These are phyloP conservation scores for Microascus cirrosus DNA, from an alignment of 2,329 filamentous ascomycete species.

Conservation along the genomic window DNA sequence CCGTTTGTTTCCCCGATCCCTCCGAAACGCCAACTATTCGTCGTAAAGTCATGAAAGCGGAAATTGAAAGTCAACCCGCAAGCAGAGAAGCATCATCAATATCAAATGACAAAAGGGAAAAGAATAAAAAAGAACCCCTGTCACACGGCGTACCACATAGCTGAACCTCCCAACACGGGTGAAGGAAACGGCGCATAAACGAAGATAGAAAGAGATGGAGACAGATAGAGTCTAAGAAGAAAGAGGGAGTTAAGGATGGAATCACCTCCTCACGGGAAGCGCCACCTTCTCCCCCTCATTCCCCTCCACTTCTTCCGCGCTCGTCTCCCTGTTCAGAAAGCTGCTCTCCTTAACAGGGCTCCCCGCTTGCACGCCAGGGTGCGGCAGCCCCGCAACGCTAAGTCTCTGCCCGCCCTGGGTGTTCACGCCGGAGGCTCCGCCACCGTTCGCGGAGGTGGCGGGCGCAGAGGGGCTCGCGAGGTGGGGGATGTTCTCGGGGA, in stretches of 20 bases:
- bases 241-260: not conserved
- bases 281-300: conserved; percentile 18
- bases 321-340: conserved; percentile 75
- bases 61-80: not conserved
- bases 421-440: conserved; percentile 13
- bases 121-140: conserved; percentile 3
- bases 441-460: conserved; percentile 15
- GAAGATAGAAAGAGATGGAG: not conserved
- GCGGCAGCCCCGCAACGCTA: conserved; percentile 8
- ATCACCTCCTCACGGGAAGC: conserved; percentile 2
- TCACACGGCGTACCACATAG: not conserved
- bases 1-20: not conserved
- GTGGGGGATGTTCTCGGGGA: conserved; percentile 91
- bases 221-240: not conserved
- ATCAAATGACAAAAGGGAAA: conserved; percentile 2
- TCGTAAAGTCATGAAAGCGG: not conserved
- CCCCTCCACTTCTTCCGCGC: conserved; percentile 21
- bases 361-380: conserved; percentile 44
- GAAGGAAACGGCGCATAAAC: not conserved
- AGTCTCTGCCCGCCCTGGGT: conserved; percentile 27
- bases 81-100: conserved; percentile 1
- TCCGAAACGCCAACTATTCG: not conserved
- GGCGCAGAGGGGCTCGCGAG: conserved; percentile 41
- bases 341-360: conserved; percentile 88
- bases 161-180: not conserved